phyloP scores from a whole-genome alignment of 2,329 filamentous ascomycete species.

The Phaeosphaeriaceae sp. region DNA sequence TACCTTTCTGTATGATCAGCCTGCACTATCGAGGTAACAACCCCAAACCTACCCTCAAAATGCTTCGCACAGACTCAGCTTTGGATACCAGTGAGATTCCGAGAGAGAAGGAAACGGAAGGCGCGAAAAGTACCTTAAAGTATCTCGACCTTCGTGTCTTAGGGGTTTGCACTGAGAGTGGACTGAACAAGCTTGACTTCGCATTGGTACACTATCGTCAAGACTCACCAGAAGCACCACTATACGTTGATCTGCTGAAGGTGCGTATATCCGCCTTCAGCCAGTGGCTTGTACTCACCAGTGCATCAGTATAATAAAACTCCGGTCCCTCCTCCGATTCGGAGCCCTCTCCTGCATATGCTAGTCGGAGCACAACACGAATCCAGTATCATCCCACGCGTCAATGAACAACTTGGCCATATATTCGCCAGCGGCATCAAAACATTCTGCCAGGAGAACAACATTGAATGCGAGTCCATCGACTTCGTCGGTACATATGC shows the following conservation, averaged over 20 bases:
- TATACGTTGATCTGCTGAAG: constrained; percentile 62
- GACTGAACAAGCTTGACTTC: constrained; percentile 65
- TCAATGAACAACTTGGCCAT: constrained; percentile 64
- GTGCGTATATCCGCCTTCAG: constrained; percentile 13
- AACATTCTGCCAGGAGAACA: constrained; percentile 56
- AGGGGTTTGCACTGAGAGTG: constrained; percentile 61
- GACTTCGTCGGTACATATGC: constrained; percentile 65
- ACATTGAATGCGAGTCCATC: constrained; percentile 54
- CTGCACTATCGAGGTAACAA: constrained; percentile 11
- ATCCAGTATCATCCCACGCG: constrained; percentile 60
- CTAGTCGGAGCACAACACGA: constrained; percentile 62
- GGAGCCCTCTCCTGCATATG: constrained; percentile 63
- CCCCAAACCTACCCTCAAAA: constrained; percentile 2
- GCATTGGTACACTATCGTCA: constrained; percentile 64
- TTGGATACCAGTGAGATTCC: constrained; percentile 8
- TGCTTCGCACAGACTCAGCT: constrained; percentile 22
- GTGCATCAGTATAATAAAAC: constrained; percentile 60
- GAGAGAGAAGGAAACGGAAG: background rate
- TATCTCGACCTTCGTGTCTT: constrained; percentile 60
- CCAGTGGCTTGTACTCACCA: background rate
- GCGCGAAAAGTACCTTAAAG: constrained; percentile 4
- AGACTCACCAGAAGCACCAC: constrained; percentile 56
- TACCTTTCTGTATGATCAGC: constrained; percentile 2
- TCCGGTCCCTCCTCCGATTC: constrained; percentile 60
- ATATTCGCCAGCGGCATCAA: constrained; percentile 61